Evolutionary conservation across 2,329 filamentous ascomycete species (phyloP), one percentile per base, ranked within the genome.

Genomic region (Emergomyces orientalis): DNA sequence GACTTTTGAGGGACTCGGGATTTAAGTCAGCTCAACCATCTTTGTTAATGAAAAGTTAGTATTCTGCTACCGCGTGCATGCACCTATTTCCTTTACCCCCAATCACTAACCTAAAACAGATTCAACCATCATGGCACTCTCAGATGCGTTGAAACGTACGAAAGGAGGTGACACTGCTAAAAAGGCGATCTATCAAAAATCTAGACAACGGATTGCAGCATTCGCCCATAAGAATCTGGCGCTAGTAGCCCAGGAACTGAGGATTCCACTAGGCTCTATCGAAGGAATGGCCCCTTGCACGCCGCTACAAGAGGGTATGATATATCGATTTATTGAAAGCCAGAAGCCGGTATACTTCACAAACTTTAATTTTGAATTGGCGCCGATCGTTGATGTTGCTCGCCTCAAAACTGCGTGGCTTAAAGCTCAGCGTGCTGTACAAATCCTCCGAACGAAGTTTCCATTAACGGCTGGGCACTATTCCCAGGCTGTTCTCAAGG

Each of bases 241-340:
- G 13, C 67, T 73, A 7, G 80, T 84, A 7, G 84, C 83, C 22
- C 77, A 78, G 7, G 74, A 78, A 3, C 76, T 96, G 0, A 74
- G 75, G 0, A 66, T 87, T 1, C 69, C 77, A 0, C 73, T 78
- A 1, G 70, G 75, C 6, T 78, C 85, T 1, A 82, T 96, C 11
- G 88, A 94, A 70, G 84, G 84, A 63, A 84, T 96, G 60, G 85
- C 85, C 0, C 92, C 91, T 3, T 96, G 92, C 71, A 95, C 92
- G 0, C 84, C 91, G 0, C 77, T 96, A 0, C 92, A 97, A 70
- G 86, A 93, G 71, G 92, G 91, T 0, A 93, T 97, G 78, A 85
- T 96, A 59, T 88, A 88, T 6, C 83, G 86, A 58, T 87, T 86
- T 30, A 72, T 88, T 45, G 82, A 84, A 11, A 84, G 78, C 22